Evolutionary conservation across 352 stramenopile genomes (phyloP), one percentile per base, ranked within the genome.

Genomic region (Paralagenidium karlingii): DNA sequence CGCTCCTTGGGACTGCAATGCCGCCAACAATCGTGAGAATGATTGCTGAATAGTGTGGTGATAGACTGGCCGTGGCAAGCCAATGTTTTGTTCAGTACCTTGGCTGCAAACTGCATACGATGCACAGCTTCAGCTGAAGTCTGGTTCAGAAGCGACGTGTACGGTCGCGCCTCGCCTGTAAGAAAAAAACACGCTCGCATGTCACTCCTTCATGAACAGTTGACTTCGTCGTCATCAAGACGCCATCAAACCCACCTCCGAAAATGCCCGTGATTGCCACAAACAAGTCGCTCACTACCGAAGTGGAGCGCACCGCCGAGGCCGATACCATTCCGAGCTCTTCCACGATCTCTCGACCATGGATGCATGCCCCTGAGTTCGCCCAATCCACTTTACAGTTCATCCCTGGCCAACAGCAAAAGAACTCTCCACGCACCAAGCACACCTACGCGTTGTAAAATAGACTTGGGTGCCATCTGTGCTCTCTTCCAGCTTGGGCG

Each of bases 61-160:
- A 30, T 5, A n/a, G 8, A 5, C 6, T 28, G 9, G 10, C 6
- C 22, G 4, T 3, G 5, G 16, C 1, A 5, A 38, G 18, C 1
- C 5, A 44, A 13, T 6, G n/a, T 24, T 15, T 4, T 15, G 16
- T 3, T 6, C 24, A 25, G 2, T 28, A 71, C 68, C 51, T 63
- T 56, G 21, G 75, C 75, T 0, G 75, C 75, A 33, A 55, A 83
- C 49, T 86, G 74, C 53, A 88, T 68, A 27, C 75, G 71, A 42
- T 86, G 68, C 38, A 83, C 67, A 3, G 75, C 75, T 53, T 88
- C 75, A 21, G 67, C 55, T 57, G 69, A 78, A 33, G 75, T 83
- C 52, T 88, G 71, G 53, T 88, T 88, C 71, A 88, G 78, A 29
- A 88, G 49, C 37, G 66, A 70, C 41, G 75, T 83, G 61, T 88